phyloP scores from a whole-genome alignment of 31 red algal species.

The Bonnemaisonia californica region DNA sequence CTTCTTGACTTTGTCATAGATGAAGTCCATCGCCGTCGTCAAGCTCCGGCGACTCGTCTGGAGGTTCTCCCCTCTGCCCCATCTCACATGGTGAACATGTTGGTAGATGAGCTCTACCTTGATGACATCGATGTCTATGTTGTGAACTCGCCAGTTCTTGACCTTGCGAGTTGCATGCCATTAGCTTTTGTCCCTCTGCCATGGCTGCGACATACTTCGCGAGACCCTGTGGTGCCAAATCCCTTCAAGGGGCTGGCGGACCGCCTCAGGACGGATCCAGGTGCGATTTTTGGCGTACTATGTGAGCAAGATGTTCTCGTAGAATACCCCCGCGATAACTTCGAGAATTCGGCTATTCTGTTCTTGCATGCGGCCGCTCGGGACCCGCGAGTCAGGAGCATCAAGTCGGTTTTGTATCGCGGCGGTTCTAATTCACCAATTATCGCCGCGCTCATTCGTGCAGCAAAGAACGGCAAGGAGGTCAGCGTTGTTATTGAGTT shows the following conservation, averaged over 20 bases:
- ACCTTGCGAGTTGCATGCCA: slow-evolving; percentile 83
- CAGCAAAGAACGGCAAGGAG: slow-evolving; percentile 91
- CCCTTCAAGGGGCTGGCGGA: slow-evolving; percentile 67
- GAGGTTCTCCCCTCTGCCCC: slow-evolving; percentile 82
- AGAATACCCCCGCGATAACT: slow-evolving; percentile 81
- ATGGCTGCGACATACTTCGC: slow-evolving; percentile 68
- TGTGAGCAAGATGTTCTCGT: slow-evolving; percentile 81
- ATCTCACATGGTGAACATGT: slow-evolving; percentile 44
- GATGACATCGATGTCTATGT: slow-evolving; percentile 83
- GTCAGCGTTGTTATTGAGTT: slow-evolving; percentile 95
- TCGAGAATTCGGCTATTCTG: slow-evolving; percentile 76
- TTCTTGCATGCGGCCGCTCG: slow-evolving; percentile 86
- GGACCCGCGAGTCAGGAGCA: slow-evolving; percentile 72
- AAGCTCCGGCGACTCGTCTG: slow-evolving; percentile 75
- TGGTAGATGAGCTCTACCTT: slow-evolving; percentile 71
- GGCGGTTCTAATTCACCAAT: slow-evolving; percentile 90
- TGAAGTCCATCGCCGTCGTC: slow-evolving; percentile 80
- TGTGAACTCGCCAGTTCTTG: slow-evolving; percentile 63
- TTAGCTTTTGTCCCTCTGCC: slow-evolving; percentile 75
- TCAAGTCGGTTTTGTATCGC: slow-evolving; percentile 91
- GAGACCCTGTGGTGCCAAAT: slow-evolving; percentile 65
- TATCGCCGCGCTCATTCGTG: slow-evolving; percentile 80
- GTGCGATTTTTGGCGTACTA: slow-evolving; percentile 81
- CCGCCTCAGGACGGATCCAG: slow-evolving; percentile 51
- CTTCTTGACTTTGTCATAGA: slow-evolving; percentile 87